Conservation (phyloP, 148 eudicot species). For the Camellia sinensis region DNA sequence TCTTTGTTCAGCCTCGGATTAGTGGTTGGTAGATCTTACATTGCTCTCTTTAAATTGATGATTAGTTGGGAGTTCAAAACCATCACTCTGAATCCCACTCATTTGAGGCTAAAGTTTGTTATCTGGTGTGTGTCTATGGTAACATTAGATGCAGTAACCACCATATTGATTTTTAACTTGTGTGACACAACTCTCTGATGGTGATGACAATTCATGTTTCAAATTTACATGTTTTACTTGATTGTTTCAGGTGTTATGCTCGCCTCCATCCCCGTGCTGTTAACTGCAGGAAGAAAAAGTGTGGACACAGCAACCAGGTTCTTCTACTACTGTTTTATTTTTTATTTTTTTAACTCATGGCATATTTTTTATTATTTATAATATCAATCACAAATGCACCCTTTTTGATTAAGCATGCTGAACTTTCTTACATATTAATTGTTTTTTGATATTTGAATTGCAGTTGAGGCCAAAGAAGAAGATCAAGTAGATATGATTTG, state of each 20-base stretch:
- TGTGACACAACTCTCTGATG: background rate
- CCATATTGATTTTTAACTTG: background rate
- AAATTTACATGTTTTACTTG: background rate
- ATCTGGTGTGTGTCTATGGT: background rate
- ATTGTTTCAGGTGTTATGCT: slow-evolving; percentile 40
- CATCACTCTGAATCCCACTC: too few species aligned
- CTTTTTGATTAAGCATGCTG: background rate
- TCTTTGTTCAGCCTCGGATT: too few species aligned
- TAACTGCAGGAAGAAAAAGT: slow-evolving; percentile 46
- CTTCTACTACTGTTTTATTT: background rate
- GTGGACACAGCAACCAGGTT: slow-evolving; percentile 46
- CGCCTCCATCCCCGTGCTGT: slow-evolving; percentile 40
- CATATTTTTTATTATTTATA: background rate
- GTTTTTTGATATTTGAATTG: background rate
- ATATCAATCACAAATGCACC: background rate
- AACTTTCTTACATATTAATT: background rate
- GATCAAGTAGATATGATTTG: slow-evolving; percentile 13
- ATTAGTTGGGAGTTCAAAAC: too few species aligned
- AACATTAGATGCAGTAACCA: background rate
- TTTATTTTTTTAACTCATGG: background rate
- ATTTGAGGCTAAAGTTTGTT: too few species aligned
- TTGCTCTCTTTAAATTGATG: too few species aligned
- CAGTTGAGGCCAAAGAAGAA: slow-evolving; percentile 33
- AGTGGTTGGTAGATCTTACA: too few species aligned
- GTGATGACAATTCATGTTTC: background rate